Evolutionary conservation across 305 asterid species (phyloP), one percentile per base, ranked within the genome.

Genomic region (Fraxinus paxiana): DNA sequence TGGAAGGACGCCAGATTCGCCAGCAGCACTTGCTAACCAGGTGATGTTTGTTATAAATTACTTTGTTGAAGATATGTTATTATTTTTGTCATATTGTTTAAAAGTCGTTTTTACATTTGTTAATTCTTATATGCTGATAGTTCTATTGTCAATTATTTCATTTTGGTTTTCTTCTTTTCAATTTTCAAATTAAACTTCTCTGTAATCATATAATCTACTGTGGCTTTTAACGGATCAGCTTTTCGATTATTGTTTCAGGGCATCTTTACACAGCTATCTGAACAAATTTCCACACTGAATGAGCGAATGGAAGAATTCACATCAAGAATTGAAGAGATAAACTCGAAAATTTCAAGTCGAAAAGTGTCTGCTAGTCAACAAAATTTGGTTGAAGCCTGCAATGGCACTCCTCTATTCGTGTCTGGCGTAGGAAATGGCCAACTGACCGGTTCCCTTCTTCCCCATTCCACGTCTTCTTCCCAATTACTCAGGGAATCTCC

Each of bases 281-380:
- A 96, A 86, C 98, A 96, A 85, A 92, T 96, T 76, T 92, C 98
- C 34, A 96, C 96, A 7, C 84, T 96, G 83, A 92, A 90, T 35
- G 98, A 96, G 86, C 89, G 99, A 81, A 94, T 96, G 99, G 98
- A 96, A 75, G 99, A 96, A 82, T 94, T 96, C 80, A 92, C 98
- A 51, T 92, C 98, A 33, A 89, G 94, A 74, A 90, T 96, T 33
- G 99, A 96, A 87, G 98, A 92, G 83, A 84, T 96, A 4, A 94
- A 89, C 92, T 88, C 96, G 28, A 92, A 92, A 83, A 75, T 92
- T 37, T 83, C 88, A 70, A 65, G 71, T 8, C 86, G 88, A 79
- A 90, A 85, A 75, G 87, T 81, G 75, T 87, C 95, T 34, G 83
- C 94, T 74, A 95, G 98, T 86, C 97, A 92, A 59, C 98, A 89